Evolutionary conservation across 768 basidiomycete species (phyloP), one percentile per base, ranked within the genome.

Genomic region (Boletales sp.): DNA sequence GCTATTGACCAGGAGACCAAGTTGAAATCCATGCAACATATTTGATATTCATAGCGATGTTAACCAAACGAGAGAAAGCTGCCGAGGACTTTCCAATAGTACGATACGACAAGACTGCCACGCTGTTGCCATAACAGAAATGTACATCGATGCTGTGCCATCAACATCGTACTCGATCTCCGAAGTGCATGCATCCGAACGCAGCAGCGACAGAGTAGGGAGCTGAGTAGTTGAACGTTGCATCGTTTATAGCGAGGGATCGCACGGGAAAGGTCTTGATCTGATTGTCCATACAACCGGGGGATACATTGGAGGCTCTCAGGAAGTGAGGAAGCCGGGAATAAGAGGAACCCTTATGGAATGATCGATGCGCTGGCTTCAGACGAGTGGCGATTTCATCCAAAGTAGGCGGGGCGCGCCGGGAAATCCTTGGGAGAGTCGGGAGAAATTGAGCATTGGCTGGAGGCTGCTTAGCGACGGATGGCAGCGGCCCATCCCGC

Each of bases 301-400:
- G 21, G n/a, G 55, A 40, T 32, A 40, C 41, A 50, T 49, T 59
- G 45, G 9, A 35, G 15, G 32, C n/a, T 35, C 39, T 43, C 50
- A 68, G 57, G 64, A 73, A 72, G 27, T 63, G 60, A 21, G 72
- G 71, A 34, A 72, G 59, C 43, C 69, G 71, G 31, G 51, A 54
- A 57, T 18, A 55, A 56, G 54, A 55, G 18, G 14, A 24, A 27
- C 31, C 52, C 56, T 49, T 58, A 55, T 66, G 60, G 55, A 48
- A 46, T 52, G 54, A 36, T 47, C 36, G 41, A 29, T 44, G 39
- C 9, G 51, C 52, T 51, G 48, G 67, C 61, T 52, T 70, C 57
- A 87, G 58, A 54, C 76, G 85, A 37, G 86, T 82, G 30, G 82
- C 80, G 51, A 90, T 89, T 60, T 90, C 83, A 56, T 87, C 87